These are phyloP conservation scores for Cyclanthera cordifolia DNA, from an alignment of 306 rosid genomes.

Conservation along the genomic window DNA sequence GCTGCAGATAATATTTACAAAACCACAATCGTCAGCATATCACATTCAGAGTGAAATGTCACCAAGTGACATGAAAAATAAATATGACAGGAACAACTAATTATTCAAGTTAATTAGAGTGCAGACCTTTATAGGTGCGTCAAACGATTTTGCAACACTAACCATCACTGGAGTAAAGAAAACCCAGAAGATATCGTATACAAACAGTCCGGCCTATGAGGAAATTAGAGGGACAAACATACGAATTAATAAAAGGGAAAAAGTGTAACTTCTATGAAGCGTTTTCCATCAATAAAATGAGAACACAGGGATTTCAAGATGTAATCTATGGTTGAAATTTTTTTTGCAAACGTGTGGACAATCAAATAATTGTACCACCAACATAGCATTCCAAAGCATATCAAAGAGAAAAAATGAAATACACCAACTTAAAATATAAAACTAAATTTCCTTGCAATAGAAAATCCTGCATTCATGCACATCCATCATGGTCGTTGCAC, in stretches of 20 bases:
- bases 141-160: slow-evolving; percentile 97
- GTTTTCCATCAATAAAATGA: background rate
- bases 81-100: background rate
- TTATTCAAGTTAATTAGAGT: slow-evolving; percentile 12
- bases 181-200: slow-evolving; percentile 98
- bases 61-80: background rate
- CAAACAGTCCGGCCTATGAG: slow-evolving; percentile 84
- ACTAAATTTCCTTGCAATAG: no score
- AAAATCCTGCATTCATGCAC: no score
- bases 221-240: background rate
- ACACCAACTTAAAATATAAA: no score
- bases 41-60: slow-evolving; percentile 5
- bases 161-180: slow-evolving; percentile 99
- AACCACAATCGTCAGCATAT: slow-evolving; percentile 6
- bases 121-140: slow-evolving; percentile 95
- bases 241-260: background rate
- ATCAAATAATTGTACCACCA: no score
- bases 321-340: no score
- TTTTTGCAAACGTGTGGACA: no score
- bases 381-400: no score
- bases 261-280: background rate
- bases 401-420: no score
- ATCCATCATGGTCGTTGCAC: no score
- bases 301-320: no score
- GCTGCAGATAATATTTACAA: slow-evolving; percentile 38